Percentiles rank a stretch among this genome's conserved stretches.
These are phyloP conservation scores for Fusarium papillatum DNA, from an alignment of 2,329 filamentous ascomycete species.

Conservation along the genomic window DNA sequence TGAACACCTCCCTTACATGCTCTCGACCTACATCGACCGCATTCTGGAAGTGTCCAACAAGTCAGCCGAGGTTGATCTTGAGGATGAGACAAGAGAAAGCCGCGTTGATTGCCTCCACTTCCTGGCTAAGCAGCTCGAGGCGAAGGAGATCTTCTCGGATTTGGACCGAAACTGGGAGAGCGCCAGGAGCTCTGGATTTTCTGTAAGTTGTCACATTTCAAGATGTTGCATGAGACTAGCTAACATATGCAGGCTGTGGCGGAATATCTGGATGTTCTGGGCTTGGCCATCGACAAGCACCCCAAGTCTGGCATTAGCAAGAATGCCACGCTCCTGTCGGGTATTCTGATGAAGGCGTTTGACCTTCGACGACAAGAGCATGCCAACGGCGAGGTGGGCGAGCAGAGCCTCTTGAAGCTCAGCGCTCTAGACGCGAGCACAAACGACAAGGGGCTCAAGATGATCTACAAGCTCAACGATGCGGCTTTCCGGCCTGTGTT, in stretches of 20 bases:
- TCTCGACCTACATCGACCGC: constrained; percentile 81
- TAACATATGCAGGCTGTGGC: constrained; percentile 68
- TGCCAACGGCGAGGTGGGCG: constrained; percentile 60
- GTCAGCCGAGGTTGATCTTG: constrained; percentile 75
- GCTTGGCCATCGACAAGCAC: constrained; percentile 80
- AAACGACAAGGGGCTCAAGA: constrained; percentile 83
- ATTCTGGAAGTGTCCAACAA: constrained; percentile 80
- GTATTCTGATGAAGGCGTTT: constrained; percentile 70
- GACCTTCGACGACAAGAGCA: constrained; percentile 75
- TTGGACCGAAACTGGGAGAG: constrained; percentile 79
- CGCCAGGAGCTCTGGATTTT: constrained; percentile 72
- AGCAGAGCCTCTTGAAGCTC: constrained; percentile 61
- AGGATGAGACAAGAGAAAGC: constrained; percentile 73
- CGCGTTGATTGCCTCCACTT: constrained; percentile 79
- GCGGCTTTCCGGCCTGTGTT: constrained; percentile 94
- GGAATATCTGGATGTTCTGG: constrained; percentile 79
- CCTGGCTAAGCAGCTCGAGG: constrained; percentile 82
- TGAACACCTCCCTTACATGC: constrained; percentile 90
- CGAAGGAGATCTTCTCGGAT: constrained; percentile 81
- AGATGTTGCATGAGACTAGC: constrained; percentile 23
- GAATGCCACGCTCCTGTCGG: constrained; percentile 78
- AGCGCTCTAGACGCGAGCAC: constrained; percentile 73
- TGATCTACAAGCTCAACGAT: constrained; percentile 98
- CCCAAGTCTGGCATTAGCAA: constrained; percentile 84
- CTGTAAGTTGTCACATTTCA: constrained; percentile 61